Percentiles rank a stretch among this genome's conserved stretches.
Evolutionary conservation across 176 grass and related monocot genomes (phyloP).

Genomic region (Carex myosuroides): DNA sequence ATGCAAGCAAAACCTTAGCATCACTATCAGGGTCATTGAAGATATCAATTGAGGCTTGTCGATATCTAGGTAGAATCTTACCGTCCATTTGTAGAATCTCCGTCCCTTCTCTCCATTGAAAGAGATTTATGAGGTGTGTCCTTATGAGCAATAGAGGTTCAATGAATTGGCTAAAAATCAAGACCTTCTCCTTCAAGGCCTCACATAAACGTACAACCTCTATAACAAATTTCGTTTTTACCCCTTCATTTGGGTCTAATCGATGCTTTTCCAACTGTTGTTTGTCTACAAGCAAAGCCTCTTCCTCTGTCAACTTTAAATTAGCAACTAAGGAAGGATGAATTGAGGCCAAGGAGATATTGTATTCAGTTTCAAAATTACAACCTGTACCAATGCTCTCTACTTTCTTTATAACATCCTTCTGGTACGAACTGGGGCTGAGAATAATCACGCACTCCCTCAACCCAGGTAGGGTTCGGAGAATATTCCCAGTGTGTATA

Average conservation of each 20-base stretch:
- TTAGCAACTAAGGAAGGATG: conserved; percentile 70
- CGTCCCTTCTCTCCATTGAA: conserved; percentile 76
- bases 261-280: conserved; percentile 41
- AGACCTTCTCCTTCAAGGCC: conserved; percentile 63
- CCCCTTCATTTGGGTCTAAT: conserved; percentile 58
- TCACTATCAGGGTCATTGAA: conserved; percentile 76
- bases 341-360: conserved; percentile 59
- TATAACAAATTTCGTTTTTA: conserved; percentile 83
- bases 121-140: conserved; percentile 50
- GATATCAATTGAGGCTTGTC: conserved; percentile 64
- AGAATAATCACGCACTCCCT: conserved; percentile 63
- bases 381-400: conserved; percentile 60
- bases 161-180: conserved; percentile 93
- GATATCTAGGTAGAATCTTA: conserved; percentile 54
- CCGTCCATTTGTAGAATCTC: conserved; percentile 82
- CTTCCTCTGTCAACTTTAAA: conserved; percentile 64
- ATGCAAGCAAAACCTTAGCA: conserved; percentile 75
- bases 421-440: conserved; percentile 48
- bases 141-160: conserved; percentile 65
- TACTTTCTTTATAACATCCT: conserved; percentile 66
- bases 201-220: conserved; percentile 76
- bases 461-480: conserved; percentile 71
- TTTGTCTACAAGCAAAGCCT: conserved; percentile 50
- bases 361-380: conserved; percentile 73
- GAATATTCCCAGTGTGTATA: conserved; percentile 85